These are phyloP conservation scores for Dalbergia cochinchinensis DNA, from an alignment of 306 rosid genomes.

Conservation along the genomic window DNA sequence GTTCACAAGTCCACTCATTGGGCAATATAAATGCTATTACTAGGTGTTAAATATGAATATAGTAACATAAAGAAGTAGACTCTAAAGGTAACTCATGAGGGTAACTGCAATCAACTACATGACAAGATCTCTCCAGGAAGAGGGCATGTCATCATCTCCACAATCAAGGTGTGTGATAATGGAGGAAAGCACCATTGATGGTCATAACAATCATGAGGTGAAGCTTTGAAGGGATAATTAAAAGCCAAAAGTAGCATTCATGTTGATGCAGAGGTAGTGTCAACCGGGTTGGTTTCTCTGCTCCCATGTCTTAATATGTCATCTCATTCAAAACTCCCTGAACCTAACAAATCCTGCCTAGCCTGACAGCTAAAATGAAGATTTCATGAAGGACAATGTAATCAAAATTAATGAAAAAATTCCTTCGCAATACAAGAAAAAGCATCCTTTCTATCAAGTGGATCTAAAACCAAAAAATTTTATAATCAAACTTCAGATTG, in stretches of 20 bases:
- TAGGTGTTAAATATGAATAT: conserved; percentile 26
- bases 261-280: background rate
- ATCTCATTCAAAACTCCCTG: background rate
- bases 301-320: background rate
- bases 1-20: conserved; percentile 38
- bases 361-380: background rate
- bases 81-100: background rate
- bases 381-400: background rate
- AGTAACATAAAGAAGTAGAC: conserved; percentile 2
- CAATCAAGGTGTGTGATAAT: background rate
- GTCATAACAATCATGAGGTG: background rate
- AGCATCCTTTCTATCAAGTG: background rate
- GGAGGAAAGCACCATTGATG: conserved; percentile 14
- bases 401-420: background rate
- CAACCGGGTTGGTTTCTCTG: background rate
- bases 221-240: conserved; percentile 3
- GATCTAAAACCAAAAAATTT: background rate
- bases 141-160: background rate
- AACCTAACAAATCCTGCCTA: background rate
- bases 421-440: background rate
- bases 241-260: background rate
- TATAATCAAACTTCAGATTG: background rate
- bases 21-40: conserved; percentile 24
- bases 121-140: background rate
- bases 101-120: background rate